Conservation (phyloP, 1,284 basidiomycete species). For the Microbotryomycetes sp. region DNA sequence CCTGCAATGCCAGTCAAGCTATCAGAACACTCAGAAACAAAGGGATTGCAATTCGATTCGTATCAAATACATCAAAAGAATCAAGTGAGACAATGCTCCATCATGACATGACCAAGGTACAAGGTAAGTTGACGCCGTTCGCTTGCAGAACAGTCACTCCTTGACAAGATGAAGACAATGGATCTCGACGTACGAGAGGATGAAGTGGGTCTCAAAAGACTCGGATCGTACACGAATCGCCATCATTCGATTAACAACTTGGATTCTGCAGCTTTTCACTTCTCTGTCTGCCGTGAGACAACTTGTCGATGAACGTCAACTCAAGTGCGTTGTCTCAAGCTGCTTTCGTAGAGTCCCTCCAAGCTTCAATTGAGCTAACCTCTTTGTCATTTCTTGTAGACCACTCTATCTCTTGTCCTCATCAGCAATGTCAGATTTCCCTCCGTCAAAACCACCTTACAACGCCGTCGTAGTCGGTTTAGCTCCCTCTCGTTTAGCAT, state of each 20-base stretch:
- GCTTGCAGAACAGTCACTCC: slow-evolving; percentile 36
- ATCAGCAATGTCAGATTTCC: slow-evolving; percentile 54
- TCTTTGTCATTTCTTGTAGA: slow-evolving; percentile 38
- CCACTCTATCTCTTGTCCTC: slow-evolving; percentile 57
- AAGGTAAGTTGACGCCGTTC: neutral
- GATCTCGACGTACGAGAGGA: slow-evolving; percentile 50
- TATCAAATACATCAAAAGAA: slow-evolving; percentile 52
- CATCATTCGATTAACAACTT: neutral
- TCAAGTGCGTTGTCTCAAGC: slow-evolving; percentile 46
- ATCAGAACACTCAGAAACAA: slow-evolving; percentile 49
- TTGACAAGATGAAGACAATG: slow-evolving; percentile 48
- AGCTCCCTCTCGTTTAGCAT: slow-evolving; percentile 53
- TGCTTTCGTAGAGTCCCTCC: neutral
- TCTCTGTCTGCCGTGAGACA: slow-evolving; percentile 57
- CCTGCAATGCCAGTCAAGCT: slow-evolving; percentile 51
- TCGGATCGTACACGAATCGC: neutral
- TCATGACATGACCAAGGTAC: neutral
- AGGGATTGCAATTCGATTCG: slow-evolving; percentile 55
- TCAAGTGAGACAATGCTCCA: slow-evolving; percentile 46
- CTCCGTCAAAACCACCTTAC: slow-evolving; percentile 35
- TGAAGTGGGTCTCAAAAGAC: slow-evolving; percentile 45
- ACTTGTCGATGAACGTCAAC: slow-evolving; percentile 45
- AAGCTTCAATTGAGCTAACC: neutral
- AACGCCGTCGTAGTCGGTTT: slow-evolving; percentile 65
- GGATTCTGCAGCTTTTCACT: slow-evolving; percentile 46